Evolutionary conservation across 495 filamentous ascomycete genomes (phyloP).

Genomic region (Penicillium tannophilum): DNA sequence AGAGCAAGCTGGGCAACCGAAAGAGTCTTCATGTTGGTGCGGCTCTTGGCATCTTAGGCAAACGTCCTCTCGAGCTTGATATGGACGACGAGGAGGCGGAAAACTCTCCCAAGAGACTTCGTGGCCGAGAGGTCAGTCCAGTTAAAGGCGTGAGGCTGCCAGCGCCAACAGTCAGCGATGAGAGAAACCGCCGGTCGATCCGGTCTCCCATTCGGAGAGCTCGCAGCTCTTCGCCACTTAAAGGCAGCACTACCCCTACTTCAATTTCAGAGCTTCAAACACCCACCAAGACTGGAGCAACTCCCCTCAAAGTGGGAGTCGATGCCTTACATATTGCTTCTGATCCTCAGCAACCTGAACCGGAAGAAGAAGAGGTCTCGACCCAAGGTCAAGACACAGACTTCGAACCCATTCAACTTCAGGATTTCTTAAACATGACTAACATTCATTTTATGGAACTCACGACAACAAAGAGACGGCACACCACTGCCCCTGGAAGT

Average conservation of each 20-base stretch:
- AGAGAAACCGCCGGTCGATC: slow-evolving; percentile 60
- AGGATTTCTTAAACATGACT: slow-evolving; percentile 93
- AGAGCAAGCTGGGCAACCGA: slow-evolving; percentile 63
- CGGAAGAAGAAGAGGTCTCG: slow-evolving; percentile 19
- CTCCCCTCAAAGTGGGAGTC: slow-evolving; percentile 29
- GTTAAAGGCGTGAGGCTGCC: slow-evolving; percentile 74
- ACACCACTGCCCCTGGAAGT: slow-evolving; percentile 70
- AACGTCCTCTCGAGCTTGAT: slow-evolving; percentile 72
- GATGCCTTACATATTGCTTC: slow-evolving; percentile 29
- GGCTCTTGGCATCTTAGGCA: slow-evolving; percentile 73
- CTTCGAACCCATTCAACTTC: slow-evolving; percentile 75
- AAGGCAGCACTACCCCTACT: slow-evolving; percentile 39
- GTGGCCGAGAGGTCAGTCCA: slow-evolving; percentile 71
- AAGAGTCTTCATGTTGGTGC: slow-evolving; percentile 79
- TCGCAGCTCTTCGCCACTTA: slow-evolving; percentile 34
- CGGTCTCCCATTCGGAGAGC: slow-evolving; percentile 48
- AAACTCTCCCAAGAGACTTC: slow-evolving; percentile 68
- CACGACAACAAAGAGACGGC: slow-evolving; percentile 84
- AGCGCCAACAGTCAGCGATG: slow-evolving; percentile 64
- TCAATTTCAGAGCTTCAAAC: slow-evolving; percentile 21
- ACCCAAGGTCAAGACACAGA: slow-evolving; percentile 34
- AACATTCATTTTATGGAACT: slow-evolving; percentile 97
- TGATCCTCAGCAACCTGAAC: slow-evolving; percentile 23
- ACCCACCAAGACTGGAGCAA: slow-evolving; percentile 21
- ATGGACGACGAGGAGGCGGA: slow-evolving; percentile 63